Evolutionary conservation across 768 basidiomycete species (phyloP).

Genomic region (Exsudoporus frostii): DNA sequence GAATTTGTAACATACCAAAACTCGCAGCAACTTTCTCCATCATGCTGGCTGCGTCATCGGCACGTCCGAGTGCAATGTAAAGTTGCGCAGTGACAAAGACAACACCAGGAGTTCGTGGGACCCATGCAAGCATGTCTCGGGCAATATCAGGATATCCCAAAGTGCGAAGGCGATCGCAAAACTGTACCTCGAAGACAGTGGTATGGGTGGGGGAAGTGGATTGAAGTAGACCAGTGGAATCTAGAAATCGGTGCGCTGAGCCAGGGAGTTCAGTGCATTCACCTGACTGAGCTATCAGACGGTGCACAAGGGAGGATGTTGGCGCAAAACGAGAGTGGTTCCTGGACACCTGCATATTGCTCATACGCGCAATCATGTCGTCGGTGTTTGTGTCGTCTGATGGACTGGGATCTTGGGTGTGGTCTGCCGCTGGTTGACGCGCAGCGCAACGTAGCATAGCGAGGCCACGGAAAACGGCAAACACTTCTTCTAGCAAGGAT

Average conservation of each 20-base stretch:
- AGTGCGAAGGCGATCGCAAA: slow-evolving; percentile 66
- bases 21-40: slow-evolving; percentile 73
- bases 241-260: slow-evolving; percentile 69
- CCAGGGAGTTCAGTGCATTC: slow-evolving; percentile 49
- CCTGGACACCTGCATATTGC: slow-evolving; percentile 68
- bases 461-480: slow-evolving; percentile 76
- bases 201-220: slow-evolving; percentile 66
- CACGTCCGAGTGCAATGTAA: slow-evolving; percentile 60
- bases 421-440: slow-evolving; percentile 53
- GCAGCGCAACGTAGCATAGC: slow-evolving; percentile 65
- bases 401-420: slow-evolving; percentile 28
- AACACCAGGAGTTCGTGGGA: slow-evolving; percentile 75
- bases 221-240: slow-evolving; percentile 61
- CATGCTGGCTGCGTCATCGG: slow-evolving; percentile 68
- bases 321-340: slow-evolving; percentile 45
- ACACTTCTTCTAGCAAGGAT: slow-evolving; percentile 64
- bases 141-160: slow-evolving; percentile 62
- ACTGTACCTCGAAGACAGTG: slow-evolving; percentile 63
- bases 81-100: slow-evolving; percentile 71
- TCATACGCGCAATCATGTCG: slow-evolving; percentile 60
- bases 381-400: slow-evolving; percentile 48
- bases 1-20: slow-evolving; percentile 55
- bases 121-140: slow-evolving; percentile 66
- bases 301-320: slow-evolving; percentile 61
- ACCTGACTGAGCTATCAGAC: slow-evolving; percentile 53